Conservation (phyloP, 1,139 yeast species). For the Yamadazyma blattariae region DNA sequence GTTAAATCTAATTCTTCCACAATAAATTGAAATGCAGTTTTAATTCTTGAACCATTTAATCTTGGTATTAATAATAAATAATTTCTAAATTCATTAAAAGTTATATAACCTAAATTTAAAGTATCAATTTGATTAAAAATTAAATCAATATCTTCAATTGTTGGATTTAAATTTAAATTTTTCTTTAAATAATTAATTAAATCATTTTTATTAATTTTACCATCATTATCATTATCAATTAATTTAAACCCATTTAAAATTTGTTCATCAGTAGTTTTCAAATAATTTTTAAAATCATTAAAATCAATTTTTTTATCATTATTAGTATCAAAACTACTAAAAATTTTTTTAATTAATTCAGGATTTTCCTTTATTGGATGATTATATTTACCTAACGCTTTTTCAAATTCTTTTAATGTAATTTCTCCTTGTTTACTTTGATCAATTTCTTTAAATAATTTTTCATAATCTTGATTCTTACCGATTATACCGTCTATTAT, state of each 20-base stretch:
- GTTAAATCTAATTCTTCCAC: conserved; percentile 77
- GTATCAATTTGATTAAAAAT: conserved; percentile 63
- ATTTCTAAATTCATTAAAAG: conserved; percentile 84
- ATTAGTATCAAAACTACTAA: conserved; percentile 56
- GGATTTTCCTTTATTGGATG: conserved; percentile 71
- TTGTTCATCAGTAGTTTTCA: conserved; percentile 63
- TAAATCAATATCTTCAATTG: conserved; percentile 51
- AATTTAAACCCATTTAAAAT: conserved; percentile 66
- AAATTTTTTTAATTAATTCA: conserved; percentile 54
- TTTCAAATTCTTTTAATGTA: conserved; percentile 51
- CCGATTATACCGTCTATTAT: conserved; percentile 3
- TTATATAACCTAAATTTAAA: conserved; percentile 65
- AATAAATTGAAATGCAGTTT: conserved; percentile 79
- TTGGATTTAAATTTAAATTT: conserved; percentile 51
- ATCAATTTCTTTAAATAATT: conserved; percentile 50
- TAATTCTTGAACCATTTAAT: conserved; percentile 61
- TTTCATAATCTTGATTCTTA: conserved; percentile 23
- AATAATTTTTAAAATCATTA: conserved; percentile 59
- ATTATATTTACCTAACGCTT: conserved; percentile 50
- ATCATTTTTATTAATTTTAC: conserved; percentile 64
- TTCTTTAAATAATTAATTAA: conserved; percentile 59
- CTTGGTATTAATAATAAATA: conserved; percentile 82
- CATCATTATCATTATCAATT: conserved; percentile 76
- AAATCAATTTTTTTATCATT: conserved; percentile 57
- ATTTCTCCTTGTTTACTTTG: conserved; percentile 52